Base-by-base conservation (phyloP, 768 basidiomycete species). In the Neoboletus subvelutipes region DNA sequence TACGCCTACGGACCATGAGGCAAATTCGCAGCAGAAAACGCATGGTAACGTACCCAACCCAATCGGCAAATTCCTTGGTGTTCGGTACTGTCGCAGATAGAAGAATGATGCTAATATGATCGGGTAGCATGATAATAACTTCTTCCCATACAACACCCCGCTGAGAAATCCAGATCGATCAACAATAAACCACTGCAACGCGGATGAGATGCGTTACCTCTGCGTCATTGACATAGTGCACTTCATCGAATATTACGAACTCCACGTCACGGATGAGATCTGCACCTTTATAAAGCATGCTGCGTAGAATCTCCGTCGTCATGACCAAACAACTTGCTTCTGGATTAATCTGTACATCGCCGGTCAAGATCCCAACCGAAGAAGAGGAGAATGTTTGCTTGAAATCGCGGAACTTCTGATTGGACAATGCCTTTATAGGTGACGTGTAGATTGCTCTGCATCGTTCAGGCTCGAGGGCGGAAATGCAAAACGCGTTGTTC, bases 121-220 rank as follows among this genome's bases (percentile, higher is more conserved):
- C 97, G 0, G 97, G 97, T 13, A 99, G 79, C 94, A 99, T 98
- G 71, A 99, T 99, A 63, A 99, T 99, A 28, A 99, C 96, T 75
- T 99, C 96, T 74, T 99, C 96, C 97, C 97, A 99, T 13, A 99
- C 97, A 18, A 99, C 97, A 40, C 97, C 97, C 68, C 97, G 83
- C 96, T 98, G 68, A 41, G 43, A 39, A 50, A 49, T 53, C 39
- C 56, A 56, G n/a, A 52, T 51, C 37, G 36, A 60, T 70, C 42
- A 71, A 47, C 5, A 47, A 43, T 28, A 50, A 18, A 46, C 20
- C 37, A 29, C 26, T 34, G 45, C 47, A 47, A 45, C 26, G 50
- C n/a, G 49, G 45, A 53, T 55, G 49, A 54, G 36, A 58, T 39
- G 64, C 68, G 50, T 64, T 55, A 96, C 96, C 87, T 99, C 97